A percentile compares a stretch with the other conserved stretches of the same genome.
phyloP scores from a whole-genome alignment of 1,139 yeast genomes.

The Debaryomyces sp. region DNA sequence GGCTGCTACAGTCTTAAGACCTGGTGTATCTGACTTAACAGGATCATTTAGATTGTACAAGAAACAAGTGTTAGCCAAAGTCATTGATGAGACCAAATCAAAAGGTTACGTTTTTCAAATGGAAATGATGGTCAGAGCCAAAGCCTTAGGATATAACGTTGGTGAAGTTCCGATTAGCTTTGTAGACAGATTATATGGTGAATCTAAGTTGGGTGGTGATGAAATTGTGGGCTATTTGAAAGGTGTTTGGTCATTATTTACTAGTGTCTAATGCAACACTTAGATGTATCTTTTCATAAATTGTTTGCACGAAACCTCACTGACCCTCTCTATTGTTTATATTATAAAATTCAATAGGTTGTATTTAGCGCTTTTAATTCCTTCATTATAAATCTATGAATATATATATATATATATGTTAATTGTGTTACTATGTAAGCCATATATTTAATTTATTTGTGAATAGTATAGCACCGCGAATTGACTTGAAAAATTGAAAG shows the following conservation, averaged over 20 bases:
- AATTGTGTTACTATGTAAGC: too few relatives aligned
- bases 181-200: constrained; percentile 82
- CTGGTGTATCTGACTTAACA: constrained; percentile 74
- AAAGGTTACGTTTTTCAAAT: constrained; percentile 87
- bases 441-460: background rate
- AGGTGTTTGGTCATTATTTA: constrained; percentile 73
- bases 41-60: constrained; percentile 81
- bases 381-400: background rate
- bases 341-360: background rate
- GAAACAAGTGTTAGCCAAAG: constrained; percentile 66
- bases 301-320: background rate
- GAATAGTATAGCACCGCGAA: background rate
- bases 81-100: constrained; percentile 69
- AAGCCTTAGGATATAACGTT: constrained; percentile 67
- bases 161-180: constrained; percentile 83
- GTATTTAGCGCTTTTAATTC: background rate
- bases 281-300: background rate
- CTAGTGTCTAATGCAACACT: constrained; percentile 46
- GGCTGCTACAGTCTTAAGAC: constrained; percentile 73
- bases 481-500: constrained; percentile 1
- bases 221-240: constrained; percentile 78
- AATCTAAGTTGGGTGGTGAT: constrained; percentile 79
- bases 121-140: constrained; percentile 89
- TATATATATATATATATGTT: background rate
- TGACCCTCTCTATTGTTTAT: background rate